Evolutionary conservation across 78 protist species (phyloP).

Genomic region (Mastigamoeba balamuthi): DNA sequence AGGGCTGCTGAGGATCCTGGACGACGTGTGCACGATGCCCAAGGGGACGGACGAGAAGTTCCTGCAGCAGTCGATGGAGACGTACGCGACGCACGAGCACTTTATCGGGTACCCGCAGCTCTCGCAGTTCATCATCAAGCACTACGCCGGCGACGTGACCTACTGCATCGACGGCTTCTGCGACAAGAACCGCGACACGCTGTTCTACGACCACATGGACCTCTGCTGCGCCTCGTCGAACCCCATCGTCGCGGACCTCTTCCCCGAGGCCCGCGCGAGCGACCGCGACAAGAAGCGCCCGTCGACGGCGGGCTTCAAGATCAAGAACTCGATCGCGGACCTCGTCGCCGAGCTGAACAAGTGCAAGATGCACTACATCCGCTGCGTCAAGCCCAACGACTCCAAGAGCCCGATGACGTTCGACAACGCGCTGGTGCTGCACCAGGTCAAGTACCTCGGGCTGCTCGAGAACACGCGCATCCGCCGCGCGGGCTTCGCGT

Average conservation of each 20-base stretch:
- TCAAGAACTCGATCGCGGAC: slow-evolving; percentile 48
- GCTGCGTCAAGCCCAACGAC: slow-evolving; percentile 79
- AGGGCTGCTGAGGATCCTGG: slow-evolving; percentile 63
- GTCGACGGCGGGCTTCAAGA: slow-evolving; percentile 71
- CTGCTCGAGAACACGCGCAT: slow-evolving; percentile 73
- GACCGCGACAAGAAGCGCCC: slow-evolving; percentile 44
- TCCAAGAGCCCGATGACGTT: slow-evolving; percentile 30
- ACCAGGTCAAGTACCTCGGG: slow-evolving; percentile 72
- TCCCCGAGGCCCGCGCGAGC: slow-evolving; percentile 47
- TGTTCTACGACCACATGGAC: slow-evolving; percentile 51
- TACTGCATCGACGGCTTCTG: slow-evolving; percentile 55
- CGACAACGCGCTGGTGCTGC: slow-evolving; percentile 37
- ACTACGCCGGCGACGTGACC: slow-evolving; percentile 89
- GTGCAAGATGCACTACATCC: slow-evolving; percentile 50
- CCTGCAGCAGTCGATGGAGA: slow-evolving; percentile 20
- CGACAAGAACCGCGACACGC: slow-evolving; percentile 71
- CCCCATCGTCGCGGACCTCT: slow-evolving; percentile 30
- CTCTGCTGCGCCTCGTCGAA: slow-evolving; percentile 16
- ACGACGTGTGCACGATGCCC: slow-evolving; percentile 73
- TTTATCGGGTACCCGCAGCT: slow-evolving; percentile 8
- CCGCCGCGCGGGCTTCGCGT: slow-evolving; percentile 84
- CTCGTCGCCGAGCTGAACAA: slow-evolving; percentile 54
- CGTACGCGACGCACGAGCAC: slow-evolving; percentile 23
- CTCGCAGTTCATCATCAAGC: slow-evolving; percentile 41
- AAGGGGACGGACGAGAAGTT: slow-evolving; percentile 62